Evolutionary conservation across 306 rosid genomes (phyloP).

Genomic region (Cajanus cajan): DNA sequence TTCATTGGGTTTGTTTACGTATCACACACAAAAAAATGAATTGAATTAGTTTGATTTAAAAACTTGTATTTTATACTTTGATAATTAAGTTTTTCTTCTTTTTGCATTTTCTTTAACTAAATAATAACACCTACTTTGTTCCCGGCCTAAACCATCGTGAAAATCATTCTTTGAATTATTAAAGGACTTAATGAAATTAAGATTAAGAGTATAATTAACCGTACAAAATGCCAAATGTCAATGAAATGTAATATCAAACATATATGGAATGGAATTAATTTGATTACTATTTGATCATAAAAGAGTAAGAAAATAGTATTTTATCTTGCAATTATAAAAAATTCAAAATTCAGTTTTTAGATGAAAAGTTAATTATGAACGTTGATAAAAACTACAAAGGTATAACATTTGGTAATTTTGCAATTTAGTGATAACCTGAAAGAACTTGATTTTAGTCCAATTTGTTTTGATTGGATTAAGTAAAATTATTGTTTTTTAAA

Average conservation of each 20-base stretch:
- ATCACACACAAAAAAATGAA: background rate
- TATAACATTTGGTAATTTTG: background rate
- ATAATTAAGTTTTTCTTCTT: background rate
- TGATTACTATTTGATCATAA: background rate
- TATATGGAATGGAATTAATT: background rate
- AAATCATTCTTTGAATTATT: background rate
- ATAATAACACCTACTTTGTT: background rate
- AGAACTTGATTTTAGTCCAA: background rate
- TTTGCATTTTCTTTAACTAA: background rate
- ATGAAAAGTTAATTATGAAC: background rate
- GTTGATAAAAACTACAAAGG: background rate
- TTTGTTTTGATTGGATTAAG: background rate
- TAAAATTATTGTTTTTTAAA: background rate
- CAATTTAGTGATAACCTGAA: background rate
- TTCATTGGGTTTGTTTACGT: background rate
- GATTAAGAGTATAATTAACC: background rate
- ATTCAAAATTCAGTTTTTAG: background rate
- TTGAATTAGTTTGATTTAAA: background rate
- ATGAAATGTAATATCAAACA: background rate
- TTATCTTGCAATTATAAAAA: background rate
- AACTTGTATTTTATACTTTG: background rate
- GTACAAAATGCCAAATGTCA: background rate
- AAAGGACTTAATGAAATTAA: background rate
- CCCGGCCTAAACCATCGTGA: background rate
- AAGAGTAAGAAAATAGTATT: background rate